phyloP scores from a whole-genome alignment of 306 rosid genomes.

The Geum urbanum region DNA sequence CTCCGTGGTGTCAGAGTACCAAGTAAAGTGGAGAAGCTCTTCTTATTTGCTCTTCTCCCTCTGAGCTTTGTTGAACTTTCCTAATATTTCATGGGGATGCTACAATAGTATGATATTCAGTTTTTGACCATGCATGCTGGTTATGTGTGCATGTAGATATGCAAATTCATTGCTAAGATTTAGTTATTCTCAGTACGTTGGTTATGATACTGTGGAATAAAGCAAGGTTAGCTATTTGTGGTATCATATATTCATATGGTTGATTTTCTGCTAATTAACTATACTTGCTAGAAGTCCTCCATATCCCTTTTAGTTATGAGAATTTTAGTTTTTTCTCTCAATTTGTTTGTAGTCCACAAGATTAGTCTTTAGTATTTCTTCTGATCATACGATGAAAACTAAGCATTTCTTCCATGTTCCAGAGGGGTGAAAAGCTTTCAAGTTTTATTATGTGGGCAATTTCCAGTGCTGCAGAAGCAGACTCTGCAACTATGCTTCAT shows the following conservation, averaged over 20 bases:
- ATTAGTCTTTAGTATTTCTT: neutral
- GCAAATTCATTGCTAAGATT: neutral
- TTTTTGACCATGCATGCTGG: neutral
- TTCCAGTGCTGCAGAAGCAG: conserved; percentile 50
- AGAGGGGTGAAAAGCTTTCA: conserved; percentile 57
- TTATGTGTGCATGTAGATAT: neutral
- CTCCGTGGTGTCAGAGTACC: neutral
- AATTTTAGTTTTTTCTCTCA: neutral
- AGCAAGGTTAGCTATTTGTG: too few species aligned
- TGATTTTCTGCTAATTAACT: neutral
- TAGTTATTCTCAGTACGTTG: too few species aligned
- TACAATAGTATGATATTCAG: neutral
- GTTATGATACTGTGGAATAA: too few species aligned
- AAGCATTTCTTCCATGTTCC: conserved; percentile 20
- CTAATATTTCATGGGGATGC: neutral
- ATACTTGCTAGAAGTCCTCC: neutral
- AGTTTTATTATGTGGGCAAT: conserved; percentile 69
- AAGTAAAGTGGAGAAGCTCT: neutral
- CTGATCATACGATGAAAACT: conserved; percentile 11
- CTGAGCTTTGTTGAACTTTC: neutral
- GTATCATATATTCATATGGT: neutral
- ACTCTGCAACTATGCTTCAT: conserved; percentile 36
- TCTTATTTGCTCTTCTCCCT: neutral
- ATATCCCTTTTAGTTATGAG: neutral
- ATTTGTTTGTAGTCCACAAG: neutral